Evolutionary conservation across 139 green algal genomes (phyloP).

Genomic region (Chlorella sp.): DNA sequence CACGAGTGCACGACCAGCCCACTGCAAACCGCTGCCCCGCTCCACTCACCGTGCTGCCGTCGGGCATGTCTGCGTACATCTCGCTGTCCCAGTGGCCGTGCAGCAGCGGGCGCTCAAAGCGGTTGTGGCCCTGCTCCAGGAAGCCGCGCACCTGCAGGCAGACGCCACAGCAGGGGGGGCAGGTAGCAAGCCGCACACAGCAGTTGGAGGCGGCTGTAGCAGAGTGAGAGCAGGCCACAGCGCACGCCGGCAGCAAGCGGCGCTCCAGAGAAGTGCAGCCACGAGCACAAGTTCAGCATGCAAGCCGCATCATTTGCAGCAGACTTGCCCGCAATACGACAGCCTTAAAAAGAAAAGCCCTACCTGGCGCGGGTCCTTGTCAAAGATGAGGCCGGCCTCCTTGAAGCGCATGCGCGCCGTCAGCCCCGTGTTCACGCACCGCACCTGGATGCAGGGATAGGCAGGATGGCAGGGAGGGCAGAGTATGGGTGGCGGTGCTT

Average conservation of each 20-base stretch:
- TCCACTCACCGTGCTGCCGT: slow-evolving; percentile 41
- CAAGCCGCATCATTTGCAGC: too few species aligned
- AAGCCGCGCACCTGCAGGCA: slow-evolving; percentile 57
- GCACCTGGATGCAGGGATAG: slow-evolving; percentile 1
- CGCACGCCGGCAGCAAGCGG: too few species aligned
- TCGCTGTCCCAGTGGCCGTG: slow-evolving; percentile 74
- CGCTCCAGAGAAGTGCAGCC: too few species aligned
- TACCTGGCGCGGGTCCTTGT: slow-evolving; percentile 70
- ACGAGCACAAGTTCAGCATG: too few species aligned
- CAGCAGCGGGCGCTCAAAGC: slow-evolving; percentile 43
- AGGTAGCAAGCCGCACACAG: background rate
- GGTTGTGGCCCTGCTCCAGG: slow-evolving; percentile 48
- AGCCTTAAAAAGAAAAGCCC: too few species aligned
- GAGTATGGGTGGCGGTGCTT: too few species aligned
- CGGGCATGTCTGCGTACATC: slow-evolving; percentile 56
- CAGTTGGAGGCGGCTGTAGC: background rate
- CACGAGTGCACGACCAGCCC: too few species aligned
- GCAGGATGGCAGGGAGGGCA: slow-evolving; percentile 16
- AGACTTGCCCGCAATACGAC: too few species aligned
- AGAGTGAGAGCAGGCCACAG: too few species aligned
- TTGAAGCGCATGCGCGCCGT: slow-evolving; percentile 73
- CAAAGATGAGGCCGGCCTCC: slow-evolving; percentile 66
- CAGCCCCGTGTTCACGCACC: slow-evolving; percentile 33
- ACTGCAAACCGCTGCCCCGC: background rate
- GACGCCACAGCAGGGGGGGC: background rate